A percentile compares a stretch with the other conserved stretches of the same genome.
Conservation (phyloP, 129 eudicot genomes). For the sunflower (Helianthus annuus) region HanXRQr2.0-SUNRISE NC_035448.2:113909925-113910424, state of each 20-base stretch:
- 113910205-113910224: constrained; percentile 89
- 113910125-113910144: constrained; percentile 85
- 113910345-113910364: constrained; percentile 89
- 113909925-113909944: constrained; percentile 5
- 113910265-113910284: constrained; percentile 72
- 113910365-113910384: constrained; percentile 68
- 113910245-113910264: constrained; percentile 77
- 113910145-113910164: constrained; percentile 82
- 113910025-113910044: neutral
- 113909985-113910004: neutral
- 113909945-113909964: neutral
- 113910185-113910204: constrained; percentile 88
- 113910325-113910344: constrained; percentile 85
- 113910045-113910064: no score
- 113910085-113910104: constrained; percentile 58
- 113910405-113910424: no score
- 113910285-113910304: constrained; percentile 83
- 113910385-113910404: neutral
- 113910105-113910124: constrained; percentile 97
- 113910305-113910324: constrained; percentile 99
- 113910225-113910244: constrained; percentile 78
- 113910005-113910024: neutral
- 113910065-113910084: constrained; percentile 14
- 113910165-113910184: constrained; percentile 79
- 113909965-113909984: neutral